These are phyloP conservation scores for Raffaelea ambrosiae DNA, from an alignment of 2,329 filamentous ascomycete species.

Conservation along the genomic window DNA sequence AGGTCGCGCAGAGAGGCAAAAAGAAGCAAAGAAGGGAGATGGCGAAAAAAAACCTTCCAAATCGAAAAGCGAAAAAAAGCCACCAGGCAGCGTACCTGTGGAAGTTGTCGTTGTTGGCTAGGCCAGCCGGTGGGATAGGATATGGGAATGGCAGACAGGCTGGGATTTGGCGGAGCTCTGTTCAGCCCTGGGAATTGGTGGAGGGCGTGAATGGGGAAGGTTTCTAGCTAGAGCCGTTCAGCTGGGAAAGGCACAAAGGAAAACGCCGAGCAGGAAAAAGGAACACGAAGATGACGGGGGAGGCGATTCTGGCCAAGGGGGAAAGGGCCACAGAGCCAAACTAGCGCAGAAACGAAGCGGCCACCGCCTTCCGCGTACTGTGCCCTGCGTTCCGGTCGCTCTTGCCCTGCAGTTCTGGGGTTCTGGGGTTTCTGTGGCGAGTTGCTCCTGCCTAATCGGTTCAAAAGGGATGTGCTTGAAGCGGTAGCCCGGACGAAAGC, in stretches of 20 bases:
- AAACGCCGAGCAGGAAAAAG: background rate
- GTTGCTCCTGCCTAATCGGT: too few species aligned
- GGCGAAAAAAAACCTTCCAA: background rate
- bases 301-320: background rate
- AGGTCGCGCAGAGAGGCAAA: background rate
- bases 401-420: background rate
- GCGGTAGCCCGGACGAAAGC: background rate
- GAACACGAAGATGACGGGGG: background rate
- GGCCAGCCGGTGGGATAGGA: too few species aligned
- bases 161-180: constrained; percentile 1
- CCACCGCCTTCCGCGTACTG: background rate
- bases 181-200: constrained; percentile 3
- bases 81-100: background rate
- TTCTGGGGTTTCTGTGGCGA: too few species aligned
- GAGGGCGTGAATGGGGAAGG: background rate
- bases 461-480: background rate
- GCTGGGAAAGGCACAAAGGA: constrained; percentile 3
- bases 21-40: background rate
- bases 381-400: too few species aligned
- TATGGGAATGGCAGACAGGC: too few species aligned
- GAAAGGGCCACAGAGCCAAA: background rate
- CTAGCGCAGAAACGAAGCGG: constrained; percentile 7
- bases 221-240: constrained; percentile 2
- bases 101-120: too few species aligned
- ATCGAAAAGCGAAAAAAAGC: constrained; percentile 5